A percentile compares a stretch with the other conserved stretches of the same genome.
These are phyloP conservation scores for Jaenimonas drosophilae DNA, from an alignment of 208 protist species.

Conservation along the genomic window DNA sequence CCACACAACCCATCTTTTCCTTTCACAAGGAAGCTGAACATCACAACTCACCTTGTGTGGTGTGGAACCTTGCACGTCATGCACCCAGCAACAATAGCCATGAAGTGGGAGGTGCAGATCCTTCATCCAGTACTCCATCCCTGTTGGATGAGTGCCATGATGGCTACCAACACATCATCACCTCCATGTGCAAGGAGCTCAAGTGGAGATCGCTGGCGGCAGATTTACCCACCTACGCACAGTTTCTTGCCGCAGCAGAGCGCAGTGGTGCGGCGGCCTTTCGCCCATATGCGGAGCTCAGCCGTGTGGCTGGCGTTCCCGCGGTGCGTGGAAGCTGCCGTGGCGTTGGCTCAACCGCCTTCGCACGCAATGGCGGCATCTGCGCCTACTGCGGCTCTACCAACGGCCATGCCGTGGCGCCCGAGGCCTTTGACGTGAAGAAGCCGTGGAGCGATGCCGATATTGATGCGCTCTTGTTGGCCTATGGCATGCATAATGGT, in stretches of 20 bases:
- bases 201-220: slow-evolving; percentile 25
- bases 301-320: slow-evolving; percentile 40
- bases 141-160: slow-evolving; percentile 66
- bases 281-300: slow-evolving; percentile 43
- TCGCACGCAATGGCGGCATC: slow-evolving; percentile 16
- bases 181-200: slow-evolving; percentile 43
- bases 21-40: slow-evolving; percentile 15
- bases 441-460: slow-evolving; percentile 38
- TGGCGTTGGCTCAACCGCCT: slow-evolving; percentile 52
- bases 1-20: slow-evolving; percentile 33
- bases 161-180: slow-evolving; percentile 55
- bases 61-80: slow-evolving; percentile 35
- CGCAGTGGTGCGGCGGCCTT: slow-evolving; percentile 6
- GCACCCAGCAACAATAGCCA: background rate
- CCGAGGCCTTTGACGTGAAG: slow-evolving; percentile 24
- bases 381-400: slow-evolving; percentile 50
- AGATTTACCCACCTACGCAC: slow-evolving; percentile 12
- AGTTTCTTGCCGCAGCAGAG: background rate
- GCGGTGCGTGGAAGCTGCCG: slow-evolving; percentile 63
- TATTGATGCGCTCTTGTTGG: slow-evolving; percentile 24
- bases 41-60: slow-evolving; percentile 19
- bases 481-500: slow-evolving; percentile 28
- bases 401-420: slow-evolving; percentile 46
- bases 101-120: background rate
- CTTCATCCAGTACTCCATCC: too few relatives aligned